Base-by-base conservation (phyloP, 2,329 filamentous ascomycete species). In the Elsinoe fawcettii region DNA sequence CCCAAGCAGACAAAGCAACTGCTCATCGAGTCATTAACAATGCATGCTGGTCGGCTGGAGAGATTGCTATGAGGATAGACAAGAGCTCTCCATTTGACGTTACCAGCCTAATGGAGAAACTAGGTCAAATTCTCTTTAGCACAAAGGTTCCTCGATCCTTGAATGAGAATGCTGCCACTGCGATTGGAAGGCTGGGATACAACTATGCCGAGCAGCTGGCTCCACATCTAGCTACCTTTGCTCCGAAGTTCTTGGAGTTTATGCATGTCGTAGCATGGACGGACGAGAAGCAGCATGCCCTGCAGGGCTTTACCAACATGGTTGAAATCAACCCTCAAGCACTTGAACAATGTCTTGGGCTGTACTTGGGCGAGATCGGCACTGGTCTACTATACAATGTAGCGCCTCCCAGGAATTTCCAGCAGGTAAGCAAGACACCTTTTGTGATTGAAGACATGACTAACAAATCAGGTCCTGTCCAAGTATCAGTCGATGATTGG, bases 11-110 rank as follows among this genome's bases (percentile, higher is more conserved):
- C 64, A 87, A 90, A 60, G 89, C 95, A 62, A 87, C 83, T 16
- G 86, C 85, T 12, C 96, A 96, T 70, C 90, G 90, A 60, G 91
- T 97, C 27, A 85, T 97, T 59, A 99, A 97, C 79, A 99, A 99
- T 69, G 92, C 93, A 20, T 97, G 92, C 74, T 99, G 93, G 93
- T 95, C 91, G 5, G 85, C 85, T 22, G 93, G 93, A 41, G 93
- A 99, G 75, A 93, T 97, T 60, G 84, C 90, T 14, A 84, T 96
- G 71, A 85, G 89, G 60, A 80, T 88, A 68, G 83, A 85, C 60
- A 75, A 77, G 27, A 83, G 80, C 56, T 88, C 96, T 82, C 79
- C 79, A 1, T 86, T 86, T 1, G 96, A 87, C 68, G 81, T 90
- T 8, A 84, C 88, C 20, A 82, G 87, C 60, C 76, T 99, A 14